Evolutionary conservation across 805 yeast genomes (phyloP).

Genomic region (Lachancea lanzarotensis): DNA sequence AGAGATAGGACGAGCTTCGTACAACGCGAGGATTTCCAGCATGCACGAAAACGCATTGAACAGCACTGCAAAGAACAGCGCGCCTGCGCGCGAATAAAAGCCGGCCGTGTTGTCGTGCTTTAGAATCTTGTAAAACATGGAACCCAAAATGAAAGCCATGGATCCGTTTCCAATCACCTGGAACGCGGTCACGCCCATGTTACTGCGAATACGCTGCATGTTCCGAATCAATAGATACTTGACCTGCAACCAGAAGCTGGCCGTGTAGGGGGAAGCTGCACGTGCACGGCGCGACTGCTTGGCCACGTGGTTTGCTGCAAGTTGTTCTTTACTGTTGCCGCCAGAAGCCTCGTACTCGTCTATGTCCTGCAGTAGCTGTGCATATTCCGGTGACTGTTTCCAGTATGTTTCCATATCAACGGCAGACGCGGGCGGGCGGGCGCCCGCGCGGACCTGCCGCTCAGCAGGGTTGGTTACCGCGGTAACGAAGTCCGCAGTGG

Average conservation of each 20-base stretch:
- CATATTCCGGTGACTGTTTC: constrained; percentile 44
- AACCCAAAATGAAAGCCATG: constrained; percentile 51
- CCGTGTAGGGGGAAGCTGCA: constrained; percentile 46
- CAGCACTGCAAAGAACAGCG: constrained; percentile 60
- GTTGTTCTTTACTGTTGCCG: constrained; percentile 13
- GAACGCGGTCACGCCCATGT: constrained; percentile 41
- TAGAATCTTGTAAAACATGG: constrained; percentile 50
- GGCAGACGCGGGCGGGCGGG: constrained; percentile 48
- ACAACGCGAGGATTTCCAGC: constrained; percentile 49
- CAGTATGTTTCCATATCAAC: constrained; percentile 56
- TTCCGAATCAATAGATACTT: constrained; percentile 42
- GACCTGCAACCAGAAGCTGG: constrained; percentile 47
- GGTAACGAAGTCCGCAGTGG: constrained; percentile 66
- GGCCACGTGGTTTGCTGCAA: constrained; percentile 42
- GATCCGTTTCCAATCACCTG: constrained; percentile 39
- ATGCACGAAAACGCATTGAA: constrained; percentile 58
- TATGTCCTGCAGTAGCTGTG: constrained; percentile 39
- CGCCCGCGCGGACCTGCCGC: constrained; percentile 32
- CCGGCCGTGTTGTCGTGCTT: constrained; percentile 35
- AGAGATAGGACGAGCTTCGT: constrained; percentile 50
- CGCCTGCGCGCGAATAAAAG: constrained; percentile 52
- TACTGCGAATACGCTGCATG: constrained; percentile 43
- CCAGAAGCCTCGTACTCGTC: constrained; percentile 34
- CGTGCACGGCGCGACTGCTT: constrained; percentile 45
- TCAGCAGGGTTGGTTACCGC: constrained; percentile 64